Base-by-base conservation (phyloP, 768 basidiomycete species). In the Gloeopeniophorella convolvens region DNA sequence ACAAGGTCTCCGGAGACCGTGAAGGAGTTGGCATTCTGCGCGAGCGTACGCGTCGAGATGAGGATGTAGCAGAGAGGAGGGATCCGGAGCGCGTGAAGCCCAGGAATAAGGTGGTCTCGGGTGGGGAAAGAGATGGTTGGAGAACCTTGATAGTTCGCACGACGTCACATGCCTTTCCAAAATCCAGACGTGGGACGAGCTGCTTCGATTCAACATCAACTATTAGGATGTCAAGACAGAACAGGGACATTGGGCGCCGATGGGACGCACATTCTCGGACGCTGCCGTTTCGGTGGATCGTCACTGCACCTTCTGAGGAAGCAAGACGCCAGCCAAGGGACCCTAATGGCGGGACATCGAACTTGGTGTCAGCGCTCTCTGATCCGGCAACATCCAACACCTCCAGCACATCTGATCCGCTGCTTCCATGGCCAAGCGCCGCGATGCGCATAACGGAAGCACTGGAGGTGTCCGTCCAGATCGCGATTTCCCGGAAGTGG, bases 1-100 rank as follows among this genome's bases (percentile, higher is more conserved):
- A 95, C 68, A 63, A 89, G 93, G 16, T 80, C 78, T 1, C 87
- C 80, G 0, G 85, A 75, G 12, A 84, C 51, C 15, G 78, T 75
- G 66, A 90, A 89, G 0, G 93, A 95, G 12, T 82, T 89, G 16
- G 66, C 77, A 48, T 77, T 83, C 3, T 68, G 63, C 1, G 79
- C 73, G 4, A 88, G 61, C 1, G 68, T 61, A 11, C 47, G 61
- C 8, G 6, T 57, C 59, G 41, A 10, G 46, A 37, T 40, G 55
- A 37, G 28, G 30, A 13, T 3, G 37, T 24, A 5, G 54, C 32
- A 5, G 44, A 41, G 10, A 46, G 46, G 27, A 56, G 39, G 8
- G 31, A 41, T n/a, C 49, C 54, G 3, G 48, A 45, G 20, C 40
- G 28, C 30, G 57, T 49, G 41, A 58, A 35, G 15, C 42, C 49